Base-by-base conservation (phyloP, 257 asterid species). In the Przewalskia tangutica region DNA sequence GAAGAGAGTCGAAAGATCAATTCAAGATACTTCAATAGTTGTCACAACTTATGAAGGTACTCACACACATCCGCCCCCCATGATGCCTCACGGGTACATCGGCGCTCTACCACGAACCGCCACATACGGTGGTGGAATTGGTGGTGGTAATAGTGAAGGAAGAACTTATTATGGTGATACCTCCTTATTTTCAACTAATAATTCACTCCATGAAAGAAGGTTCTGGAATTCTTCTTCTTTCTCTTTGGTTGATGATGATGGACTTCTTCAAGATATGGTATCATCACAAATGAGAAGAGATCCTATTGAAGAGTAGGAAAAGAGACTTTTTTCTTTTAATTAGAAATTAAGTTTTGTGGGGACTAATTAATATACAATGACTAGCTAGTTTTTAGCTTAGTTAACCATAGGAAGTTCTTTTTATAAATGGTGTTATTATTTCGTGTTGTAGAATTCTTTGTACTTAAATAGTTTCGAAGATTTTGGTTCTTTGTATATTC, bases 31-130 rank as follows among this genome's bases (percentile, higher is more conserved):
- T 60, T 85, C 95, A 36, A 90, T 83, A 70, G 97, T 95, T 64
- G 92, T 95, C 87, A 95, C 98, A 0, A 95, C 98, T 42, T 95
- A 95, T 40, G 98, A 95, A 89, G 99, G 98, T 79, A 90, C 89
- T 14, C 99, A 95, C 83, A 88, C 83, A 13, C 99, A 93, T 83
- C 90, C 91, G 12, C 85, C 88, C 55, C 94, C 95, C 27, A 8
- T 90, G 0, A 84, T 71, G 67, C 89, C 90, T 27, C 89, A 91
- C 6, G 95, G 94, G 23, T 76, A 18, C 85, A 83, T 87, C 40
- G 92, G 93, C 9, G 9, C 86, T 38, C 17, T 86, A 38, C 89
- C 92, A 13, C 89, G 85, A 83, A 65, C 86, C 65, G 1, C 87
- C 88, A 20, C 87, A 75, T 66, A 68, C 1, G 79, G 84, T 8